phyloP scores from a whole-genome alignment of 129 eudicot genomes.

The Erigeron canadensis region DNA sequence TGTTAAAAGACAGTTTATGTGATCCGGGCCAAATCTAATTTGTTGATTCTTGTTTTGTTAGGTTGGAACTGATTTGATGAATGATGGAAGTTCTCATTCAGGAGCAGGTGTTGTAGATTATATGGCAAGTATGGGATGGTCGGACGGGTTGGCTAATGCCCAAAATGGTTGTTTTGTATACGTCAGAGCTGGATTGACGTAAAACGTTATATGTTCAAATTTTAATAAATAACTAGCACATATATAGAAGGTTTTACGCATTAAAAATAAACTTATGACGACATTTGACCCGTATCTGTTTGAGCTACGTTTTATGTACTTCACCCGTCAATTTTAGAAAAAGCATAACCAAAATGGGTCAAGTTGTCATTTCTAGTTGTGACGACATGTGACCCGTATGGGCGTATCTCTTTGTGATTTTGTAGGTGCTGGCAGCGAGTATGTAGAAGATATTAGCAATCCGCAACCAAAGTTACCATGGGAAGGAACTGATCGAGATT shows the following conservation, averaged over 20 bases:
- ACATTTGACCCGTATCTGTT: not conserved
- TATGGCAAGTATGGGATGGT: not conserved
- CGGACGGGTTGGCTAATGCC: not conserved
- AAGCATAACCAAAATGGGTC: not conserved
- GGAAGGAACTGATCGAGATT: slow-evolving; percentile 62
- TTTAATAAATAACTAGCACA: not conserved
- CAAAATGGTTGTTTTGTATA: not conserved
- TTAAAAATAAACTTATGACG: not conserved
- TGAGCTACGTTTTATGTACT: not conserved
- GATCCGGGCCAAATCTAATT: not conserved
- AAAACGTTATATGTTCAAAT: not conserved
- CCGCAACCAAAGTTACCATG: slow-evolving; percentile 40
- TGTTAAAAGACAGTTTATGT: not conserved
- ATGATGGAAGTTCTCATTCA: slow-evolving; percentile 40
- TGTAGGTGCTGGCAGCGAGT: slow-evolving; percentile 37
- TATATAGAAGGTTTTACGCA: not conserved
- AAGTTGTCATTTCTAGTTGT: not conserved
- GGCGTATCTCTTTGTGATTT: not conserved
- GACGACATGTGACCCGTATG: not conserved
- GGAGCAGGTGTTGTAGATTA: slow-evolving; percentile 33
- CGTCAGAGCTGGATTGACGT: not conserved
- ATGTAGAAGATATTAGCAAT: slow-evolving; percentile 41
- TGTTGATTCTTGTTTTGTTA: slow-evolving; percentile 27
- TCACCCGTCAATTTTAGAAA: not conserved
- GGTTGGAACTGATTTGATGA: slow-evolving; percentile 50